phyloP scores from a whole-genome alignment of 148 eudicot genomes.

The Mesembryanthemum crystallinum region DNA sequence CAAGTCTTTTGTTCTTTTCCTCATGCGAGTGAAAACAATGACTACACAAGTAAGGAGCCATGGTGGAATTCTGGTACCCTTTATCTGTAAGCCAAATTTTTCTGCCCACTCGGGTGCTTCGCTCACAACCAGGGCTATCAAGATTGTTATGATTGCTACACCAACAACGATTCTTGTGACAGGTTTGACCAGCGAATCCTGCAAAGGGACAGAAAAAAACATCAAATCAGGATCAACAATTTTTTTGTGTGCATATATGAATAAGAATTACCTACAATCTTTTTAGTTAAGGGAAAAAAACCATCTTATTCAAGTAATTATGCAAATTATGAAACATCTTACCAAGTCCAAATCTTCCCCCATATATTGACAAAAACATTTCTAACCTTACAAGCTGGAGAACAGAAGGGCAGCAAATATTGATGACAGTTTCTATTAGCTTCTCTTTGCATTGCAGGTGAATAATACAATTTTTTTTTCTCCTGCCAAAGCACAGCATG shows the following conservation, averaged over 20 bases:
- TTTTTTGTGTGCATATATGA: background rate
- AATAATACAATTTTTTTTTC: too few relatives aligned
- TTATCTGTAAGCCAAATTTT: slow-evolving; percentile 54
- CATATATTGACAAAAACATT: too few relatives aligned
- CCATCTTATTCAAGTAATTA: too few relatives aligned
- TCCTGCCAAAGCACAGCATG: background rate
- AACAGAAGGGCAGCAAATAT: too few relatives aligned
- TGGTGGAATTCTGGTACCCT: slow-evolving; percentile 65
- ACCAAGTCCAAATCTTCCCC: too few relatives aligned
- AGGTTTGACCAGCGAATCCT: slow-evolving; percentile 84
- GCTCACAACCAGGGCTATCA: slow-evolving; percentile 56
- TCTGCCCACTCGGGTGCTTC: slow-evolving; percentile 68
- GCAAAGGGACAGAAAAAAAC: slow-evolving; percentile 14
- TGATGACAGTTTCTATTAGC: too few relatives aligned
- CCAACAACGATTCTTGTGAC: slow-evolving; percentile 72
- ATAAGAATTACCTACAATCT: background rate
- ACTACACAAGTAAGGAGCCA: slow-evolving; percentile 86
- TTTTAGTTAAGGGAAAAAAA: too few relatives aligned
- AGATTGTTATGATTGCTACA: slow-evolving; percentile 45
- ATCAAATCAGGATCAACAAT: background rate
- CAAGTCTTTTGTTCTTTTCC: slow-evolving; percentile 76
- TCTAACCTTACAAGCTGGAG: too few relatives aligned
- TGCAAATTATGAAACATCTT: too few relatives aligned
- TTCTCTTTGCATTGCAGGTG: too few relatives aligned
- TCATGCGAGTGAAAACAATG: slow-evolving; percentile 82